phyloP scores from a whole-genome alignment of 1,284 basidiomycete species.

The Ganoderma lingzhi region DNA sequence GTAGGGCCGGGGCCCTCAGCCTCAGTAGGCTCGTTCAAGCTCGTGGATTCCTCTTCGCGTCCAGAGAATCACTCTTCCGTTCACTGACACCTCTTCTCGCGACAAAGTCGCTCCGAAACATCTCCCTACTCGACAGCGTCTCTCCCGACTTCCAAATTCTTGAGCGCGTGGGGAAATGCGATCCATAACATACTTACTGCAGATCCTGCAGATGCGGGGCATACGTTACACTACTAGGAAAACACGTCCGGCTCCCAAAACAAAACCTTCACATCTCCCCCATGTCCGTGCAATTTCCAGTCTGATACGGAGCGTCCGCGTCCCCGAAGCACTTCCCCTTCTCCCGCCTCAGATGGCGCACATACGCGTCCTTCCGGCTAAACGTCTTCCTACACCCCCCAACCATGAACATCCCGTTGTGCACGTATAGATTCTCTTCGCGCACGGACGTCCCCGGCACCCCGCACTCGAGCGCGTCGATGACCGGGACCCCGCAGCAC shows the following conservation, averaged over 20 bases:
- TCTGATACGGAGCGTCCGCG: constrained; percentile 13
- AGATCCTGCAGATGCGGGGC: no score
- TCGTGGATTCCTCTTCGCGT: no score
- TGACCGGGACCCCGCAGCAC: constrained; percentile 32
- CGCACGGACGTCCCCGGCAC: constrained; percentile 7
- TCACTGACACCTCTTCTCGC: no score
- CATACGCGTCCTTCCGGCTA: constrained; percentile 34
- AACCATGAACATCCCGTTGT: constrained; percentile 27
- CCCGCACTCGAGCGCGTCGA: constrained; percentile 13
- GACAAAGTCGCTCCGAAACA: no score
- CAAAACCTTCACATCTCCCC: not conserved
- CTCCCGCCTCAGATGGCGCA: constrained; percentile 29
- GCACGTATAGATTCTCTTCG: constrained; percentile 27
- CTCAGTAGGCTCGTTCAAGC: no score
- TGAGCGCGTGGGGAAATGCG: no score
- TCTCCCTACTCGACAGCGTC: no score
- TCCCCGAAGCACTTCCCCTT: constrained; percentile 23
- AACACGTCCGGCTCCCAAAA: no score
- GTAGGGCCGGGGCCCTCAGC: no score
- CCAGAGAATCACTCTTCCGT: no score
- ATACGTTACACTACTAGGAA: not conserved
- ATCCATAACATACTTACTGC: no score
- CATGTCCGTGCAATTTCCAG: not conserved
- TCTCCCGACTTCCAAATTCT: no score
- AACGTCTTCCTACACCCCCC: constrained; percentile 36